These are phyloP conservation scores for Diaporthe amygdali DNA, from an alignment of 2,329 filamentous ascomycete genomes.

Conservation along the genomic window DNA sequence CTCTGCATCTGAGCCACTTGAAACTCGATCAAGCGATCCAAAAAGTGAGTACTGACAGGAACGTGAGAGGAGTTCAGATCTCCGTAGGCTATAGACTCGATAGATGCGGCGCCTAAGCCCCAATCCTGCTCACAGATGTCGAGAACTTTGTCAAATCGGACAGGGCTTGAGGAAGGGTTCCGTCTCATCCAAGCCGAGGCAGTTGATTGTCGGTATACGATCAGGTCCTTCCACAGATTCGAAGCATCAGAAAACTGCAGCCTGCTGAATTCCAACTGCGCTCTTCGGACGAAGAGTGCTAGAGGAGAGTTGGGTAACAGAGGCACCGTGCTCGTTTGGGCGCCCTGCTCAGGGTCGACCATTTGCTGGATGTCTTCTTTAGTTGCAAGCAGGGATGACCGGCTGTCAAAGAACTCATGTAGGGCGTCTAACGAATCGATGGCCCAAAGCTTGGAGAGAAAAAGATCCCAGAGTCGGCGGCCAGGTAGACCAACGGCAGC, in stretches of 20 bases:
- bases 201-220: slow-evolving; percentile 80
- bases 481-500: slow-evolving; percentile 69
- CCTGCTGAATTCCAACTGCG: slow-evolving; percentile 78
- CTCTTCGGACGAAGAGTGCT: slow-evolving; percentile 78
- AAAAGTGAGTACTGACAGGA: slow-evolving; percentile 75
- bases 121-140: slow-evolving; percentile 54
- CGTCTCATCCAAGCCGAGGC: slow-evolving; percentile 68
- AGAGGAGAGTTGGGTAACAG: slow-evolving; percentile 79
- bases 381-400: slow-evolving; percentile 62
- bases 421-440: slow-evolving; percentile 83
- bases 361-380: slow-evolving; percentile 65
- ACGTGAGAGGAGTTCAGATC: slow-evolving; percentile 50
- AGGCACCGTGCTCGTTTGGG: slow-evolving; percentile 56
- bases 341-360: slow-evolving; percentile 54
- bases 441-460: slow-evolving; percentile 81
- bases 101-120: slow-evolving; percentile 51
- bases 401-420: slow-evolving; percentile 74
- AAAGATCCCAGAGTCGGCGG: slow-evolving; percentile 84
- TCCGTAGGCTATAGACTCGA: slow-evolving; percentile 56
- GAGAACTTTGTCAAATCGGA: slow-evolving; percentile 64
- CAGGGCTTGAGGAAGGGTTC: slow-evolving; percentile 61
- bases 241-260: slow-evolving; percentile 81
- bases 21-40: slow-evolving; percentile 83
- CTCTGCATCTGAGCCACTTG: slow-evolving; percentile 89
- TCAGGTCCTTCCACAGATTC: slow-evolving; percentile 82